Evolutionary conservation across 352 stramenopile species (phyloP).

Genomic region (Globisporangium emineosum): DNA sequence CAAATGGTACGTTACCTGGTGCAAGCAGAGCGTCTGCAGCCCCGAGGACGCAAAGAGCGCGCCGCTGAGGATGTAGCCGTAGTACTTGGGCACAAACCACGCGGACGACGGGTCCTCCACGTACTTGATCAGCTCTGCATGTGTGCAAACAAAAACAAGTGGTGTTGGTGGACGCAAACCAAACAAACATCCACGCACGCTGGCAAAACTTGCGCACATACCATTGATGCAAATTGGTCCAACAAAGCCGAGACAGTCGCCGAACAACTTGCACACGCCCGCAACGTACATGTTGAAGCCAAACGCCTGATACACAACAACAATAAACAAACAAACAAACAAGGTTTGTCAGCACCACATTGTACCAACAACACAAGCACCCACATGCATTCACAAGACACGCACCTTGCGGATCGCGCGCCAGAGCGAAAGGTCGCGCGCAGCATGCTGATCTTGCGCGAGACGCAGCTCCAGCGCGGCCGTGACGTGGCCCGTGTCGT

Average conservation of each 20-base stretch:
- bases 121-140: slow-evolving; percentile 53
- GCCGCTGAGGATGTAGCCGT: slow-evolving; percentile 53
- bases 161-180: background rate
- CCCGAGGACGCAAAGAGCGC: slow-evolving; percentile 42
- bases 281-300: slow-evolving; percentile 88
- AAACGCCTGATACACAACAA: slow-evolving; percentile 53
- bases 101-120: slow-evolving; percentile 47
- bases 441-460: slow-evolving; percentile 25
- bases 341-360: background rate
- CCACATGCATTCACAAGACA: background rate
- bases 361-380: background rate
- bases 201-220: slow-evolving; percentile 2
- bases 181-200: background rate
- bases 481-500: slow-evolving; percentile 24
- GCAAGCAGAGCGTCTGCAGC: slow-evolving; percentile 55
- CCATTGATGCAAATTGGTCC: slow-evolving; percentile 63
- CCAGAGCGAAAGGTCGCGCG: slow-evolving; percentile 34
- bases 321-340: background rate
- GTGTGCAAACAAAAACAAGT: background rate
- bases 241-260: slow-evolving; percentile 91
- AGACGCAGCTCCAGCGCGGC: slow-evolving; percentile 21
- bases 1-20: slow-evolving; percentile 30
- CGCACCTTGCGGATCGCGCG: slow-evolving; percentile 35
- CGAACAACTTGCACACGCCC: slow-evolving; percentile 89
- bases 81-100: slow-evolving; percentile 41